Base-by-base conservation (phyloP, 2,329 filamentous ascomycete species). In the Fusarium sulawesiense region DNA sequence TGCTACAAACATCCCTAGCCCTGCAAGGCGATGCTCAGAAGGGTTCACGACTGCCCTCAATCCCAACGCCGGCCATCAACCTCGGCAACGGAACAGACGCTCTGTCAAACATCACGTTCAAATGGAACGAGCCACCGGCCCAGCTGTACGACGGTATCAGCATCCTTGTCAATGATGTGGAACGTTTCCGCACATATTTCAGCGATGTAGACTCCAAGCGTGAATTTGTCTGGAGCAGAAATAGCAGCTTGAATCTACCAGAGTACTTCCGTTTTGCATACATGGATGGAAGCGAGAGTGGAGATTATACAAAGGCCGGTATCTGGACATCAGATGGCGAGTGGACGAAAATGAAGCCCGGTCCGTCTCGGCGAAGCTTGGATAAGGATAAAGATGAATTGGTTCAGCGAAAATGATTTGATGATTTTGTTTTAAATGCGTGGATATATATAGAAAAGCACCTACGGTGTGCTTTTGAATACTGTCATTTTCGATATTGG, bases 101-200 rank as follows among this genome's bases (percentile, higher is more conserved):
- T 5, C 82, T 87, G 54, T 92, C 92, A 55, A 91, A 86, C 13
- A 93, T 94, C 67, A 86, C 87, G 1, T 92, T 89, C 64, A 78
- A 78, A 4, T 90, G 86, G 88, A 79, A 80, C 4, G 64, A 78
- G 37, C 83, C 83, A 23, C 81, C 68, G 34, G 69, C 82, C 4
- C 80, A 81, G 11, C 81, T 85, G 23, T 93, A 89, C 71, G 91
- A 95, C 73, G 93, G 93, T 14, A 86, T 97, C 63, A 93, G 91
- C 76, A 86, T 96, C 18, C 82, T 97, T 0, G 92, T 97, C 69
- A 96, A 97, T 75, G 93, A 97, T 72, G 93, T 97, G 1, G 93
- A 97, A 79, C 84, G 92, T 21, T 94, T 91, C 78, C 83, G 91
- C n/a, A 87, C 87, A 8, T 95, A 91, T 78, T 91, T 91, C 66